Evolutionary conservation across 768 basidiomycete genomes (phyloP).

Genomic region (Bullera alba): DNA sequence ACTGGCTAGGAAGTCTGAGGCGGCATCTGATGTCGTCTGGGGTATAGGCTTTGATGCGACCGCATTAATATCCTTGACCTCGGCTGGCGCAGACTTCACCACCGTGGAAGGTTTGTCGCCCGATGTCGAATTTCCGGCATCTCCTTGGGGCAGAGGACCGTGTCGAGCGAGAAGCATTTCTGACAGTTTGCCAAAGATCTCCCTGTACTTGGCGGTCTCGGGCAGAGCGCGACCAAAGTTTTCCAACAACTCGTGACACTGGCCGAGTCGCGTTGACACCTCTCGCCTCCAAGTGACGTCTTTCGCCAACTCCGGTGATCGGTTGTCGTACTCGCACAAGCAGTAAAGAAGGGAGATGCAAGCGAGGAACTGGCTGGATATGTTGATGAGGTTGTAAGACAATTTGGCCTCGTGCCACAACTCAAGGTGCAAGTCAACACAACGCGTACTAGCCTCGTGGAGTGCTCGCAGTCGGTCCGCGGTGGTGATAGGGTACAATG

Average conservation of each 20-base stretch:
- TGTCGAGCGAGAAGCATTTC: constrained; percentile 11
- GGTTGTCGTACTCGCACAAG: constrained; percentile 22
- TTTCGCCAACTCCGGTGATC: neutral
- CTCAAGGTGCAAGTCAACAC: constrained; percentile 19
- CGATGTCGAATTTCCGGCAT: neutral
- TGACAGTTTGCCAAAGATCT: constrained; percentile 11
- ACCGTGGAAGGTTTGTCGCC: neutral
- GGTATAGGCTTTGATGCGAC: neutral
- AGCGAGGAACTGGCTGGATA: constrained; percentile 13
- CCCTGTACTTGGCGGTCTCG: constrained; percentile 15
- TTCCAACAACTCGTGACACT: constrained; percentile 15
- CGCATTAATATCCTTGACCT: no score
- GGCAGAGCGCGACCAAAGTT: constrained; percentile 14
- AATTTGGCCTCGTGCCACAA: constrained; percentile 16
- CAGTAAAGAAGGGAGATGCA: constrained; percentile 25
- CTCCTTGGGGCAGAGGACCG: constrained; percentile 2
- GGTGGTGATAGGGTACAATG: constrained; percentile 15
- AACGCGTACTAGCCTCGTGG: constrained; percentile 11
- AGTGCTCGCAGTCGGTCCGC: constrained; percentile 8
- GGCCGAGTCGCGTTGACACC: constrained; percentile 4
- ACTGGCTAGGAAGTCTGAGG: neutral
- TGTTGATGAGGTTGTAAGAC: constrained; percentile 25
- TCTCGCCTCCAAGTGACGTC: constrained; percentile 8
- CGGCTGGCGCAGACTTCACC: neutral
- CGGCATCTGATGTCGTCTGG: neutral